Evolutionary conservation across 2,329 filamentous ascomycete genomes (phyloP).

Genomic region (Diaporthe sp.): DNA sequence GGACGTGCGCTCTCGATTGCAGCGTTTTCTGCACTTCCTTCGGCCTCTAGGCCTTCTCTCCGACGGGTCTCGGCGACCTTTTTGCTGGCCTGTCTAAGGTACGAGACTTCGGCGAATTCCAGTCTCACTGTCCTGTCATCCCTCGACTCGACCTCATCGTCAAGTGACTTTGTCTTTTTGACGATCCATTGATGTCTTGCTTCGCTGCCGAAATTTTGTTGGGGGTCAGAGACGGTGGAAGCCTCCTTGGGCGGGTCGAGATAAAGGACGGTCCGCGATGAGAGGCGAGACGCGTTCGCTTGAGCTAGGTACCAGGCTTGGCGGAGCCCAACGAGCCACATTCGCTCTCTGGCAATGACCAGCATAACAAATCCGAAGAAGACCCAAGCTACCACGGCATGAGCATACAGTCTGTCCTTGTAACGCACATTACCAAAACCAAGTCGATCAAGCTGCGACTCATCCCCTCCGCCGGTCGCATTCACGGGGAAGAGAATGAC

Average conservation of each 20-base stretch:
- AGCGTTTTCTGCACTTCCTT: background rate
- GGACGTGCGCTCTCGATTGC: constrained; percentile 38
- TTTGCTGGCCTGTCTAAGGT: constrained; percentile 76
- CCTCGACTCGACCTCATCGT: constrained; percentile 82
- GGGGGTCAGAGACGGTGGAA: constrained; percentile 79
- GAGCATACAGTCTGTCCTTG: constrained; percentile 80
- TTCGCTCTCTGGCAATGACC: constrained; percentile 88
- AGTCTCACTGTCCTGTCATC: constrained; percentile 61
- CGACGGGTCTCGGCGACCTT: constrained; percentile 64
- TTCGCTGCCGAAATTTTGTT: constrained; percentile 81
- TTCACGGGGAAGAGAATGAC: constrained; percentile 89
- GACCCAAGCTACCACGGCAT: constrained; percentile 83
- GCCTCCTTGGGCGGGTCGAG: constrained; percentile 85
- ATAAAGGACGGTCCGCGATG: constrained; percentile 93
- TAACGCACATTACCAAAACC: constrained; percentile 66
- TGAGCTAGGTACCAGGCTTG: constrained; percentile 94
- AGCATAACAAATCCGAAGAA: constrained; percentile 93
- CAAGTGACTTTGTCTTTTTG: constrained; percentile 79
- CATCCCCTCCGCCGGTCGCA: constrained; percentile 78
- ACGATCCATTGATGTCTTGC: constrained; percentile 89
- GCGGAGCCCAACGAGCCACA: constrained; percentile 94
- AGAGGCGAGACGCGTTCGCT: constrained; percentile 85
- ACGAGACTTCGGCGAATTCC: constrained; percentile 42
- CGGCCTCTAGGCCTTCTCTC: background rate
- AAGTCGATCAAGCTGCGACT: constrained; percentile 76